phyloP scores from a whole-genome alignment of 1,284 basidiomycete species.

The Malassezia nana region DNA sequence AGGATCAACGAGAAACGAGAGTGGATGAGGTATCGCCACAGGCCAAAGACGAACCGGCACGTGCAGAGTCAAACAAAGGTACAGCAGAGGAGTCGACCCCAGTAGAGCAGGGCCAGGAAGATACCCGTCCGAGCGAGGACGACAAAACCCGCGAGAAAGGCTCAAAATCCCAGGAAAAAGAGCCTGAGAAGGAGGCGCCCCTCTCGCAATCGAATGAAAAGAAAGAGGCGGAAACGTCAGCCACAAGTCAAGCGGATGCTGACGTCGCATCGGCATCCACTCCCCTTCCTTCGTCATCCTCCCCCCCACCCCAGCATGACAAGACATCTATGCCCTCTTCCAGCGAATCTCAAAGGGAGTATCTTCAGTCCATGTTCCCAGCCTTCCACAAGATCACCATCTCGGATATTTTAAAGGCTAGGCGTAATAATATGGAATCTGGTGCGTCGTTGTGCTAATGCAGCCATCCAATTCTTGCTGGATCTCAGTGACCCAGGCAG shows the following conservation, averaged over 20 bases:
- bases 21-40: background rate
- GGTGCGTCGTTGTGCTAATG: conserved; percentile 3
- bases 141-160: background rate
- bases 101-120: background rate
- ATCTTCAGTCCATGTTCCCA: conserved; percentile 14
- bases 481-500: conserved; percentile 9
- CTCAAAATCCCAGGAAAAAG: background rate
- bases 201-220: too few relatives aligned
- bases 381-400: background rate
- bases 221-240: too few relatives aligned
- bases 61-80: background rate
- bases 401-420: background rate
- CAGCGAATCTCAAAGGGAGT: background rate
- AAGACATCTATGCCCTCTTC: too few relatives aligned
- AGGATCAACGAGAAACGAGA: background rate
- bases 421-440: conserved; percentile 6
- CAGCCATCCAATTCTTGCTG: conserved; percentile 3
- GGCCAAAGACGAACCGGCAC: background rate
- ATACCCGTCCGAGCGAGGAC: background rate
- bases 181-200: too few relatives aligned
- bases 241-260: too few relatives aligned
- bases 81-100: background rate
- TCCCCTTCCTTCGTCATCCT: too few relatives aligned
- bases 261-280: too few relatives aligned
- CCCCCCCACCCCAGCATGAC: too few relatives aligned